These are phyloP conservation scores for Bifiguratus adelaidae DNA, from an alignment of 192 early-diverging fungal species.

Conservation along the genomic window DNA sequence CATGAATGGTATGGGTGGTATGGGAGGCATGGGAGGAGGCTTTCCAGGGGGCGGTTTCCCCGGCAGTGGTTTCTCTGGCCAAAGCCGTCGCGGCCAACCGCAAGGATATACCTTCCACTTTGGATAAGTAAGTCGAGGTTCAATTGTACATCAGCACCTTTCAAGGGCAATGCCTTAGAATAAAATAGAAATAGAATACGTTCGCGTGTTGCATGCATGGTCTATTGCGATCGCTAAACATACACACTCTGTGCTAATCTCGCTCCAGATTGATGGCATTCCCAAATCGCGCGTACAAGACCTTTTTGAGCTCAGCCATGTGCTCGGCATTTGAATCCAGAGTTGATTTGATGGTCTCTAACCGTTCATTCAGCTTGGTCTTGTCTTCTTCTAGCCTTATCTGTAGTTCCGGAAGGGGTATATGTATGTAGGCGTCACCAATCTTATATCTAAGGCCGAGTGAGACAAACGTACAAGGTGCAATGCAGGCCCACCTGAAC, in stretches of 20 bases:
- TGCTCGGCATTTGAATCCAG: constrained; percentile 52
- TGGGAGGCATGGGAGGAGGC: constrained; percentile 10
- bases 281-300: constrained; percentile 88
- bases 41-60: constrained; percentile 19
- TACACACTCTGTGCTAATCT: constrained; percentile 30
- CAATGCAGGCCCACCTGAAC: constrained; percentile 38
- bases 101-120: constrained; percentile 30
- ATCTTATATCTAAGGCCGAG: constrained; percentile 52
- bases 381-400: constrained; percentile 58
- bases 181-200: no score
- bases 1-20: constrained; percentile 18
- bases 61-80: constrained; percentile 11
- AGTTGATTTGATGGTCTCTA: constrained; percentile 51
- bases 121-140: constrained; percentile 17
- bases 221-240: no score
- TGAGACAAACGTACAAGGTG: background rate
- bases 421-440: constrained; percentile 79
- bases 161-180: no score
- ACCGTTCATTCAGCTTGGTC: constrained; percentile 38
- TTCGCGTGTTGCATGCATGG: no score
- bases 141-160: no score
- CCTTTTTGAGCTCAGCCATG: constrained; percentile 81
- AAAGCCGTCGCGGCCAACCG: constrained; percentile 11
- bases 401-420: constrained; percentile 63
- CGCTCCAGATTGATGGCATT: constrained; percentile 94